These are phyloP conservation scores for Arthrobotrys musiformis DNA, from an alignment of 2,329 filamentous ascomycete species.

Conservation along the genomic window DNA sequence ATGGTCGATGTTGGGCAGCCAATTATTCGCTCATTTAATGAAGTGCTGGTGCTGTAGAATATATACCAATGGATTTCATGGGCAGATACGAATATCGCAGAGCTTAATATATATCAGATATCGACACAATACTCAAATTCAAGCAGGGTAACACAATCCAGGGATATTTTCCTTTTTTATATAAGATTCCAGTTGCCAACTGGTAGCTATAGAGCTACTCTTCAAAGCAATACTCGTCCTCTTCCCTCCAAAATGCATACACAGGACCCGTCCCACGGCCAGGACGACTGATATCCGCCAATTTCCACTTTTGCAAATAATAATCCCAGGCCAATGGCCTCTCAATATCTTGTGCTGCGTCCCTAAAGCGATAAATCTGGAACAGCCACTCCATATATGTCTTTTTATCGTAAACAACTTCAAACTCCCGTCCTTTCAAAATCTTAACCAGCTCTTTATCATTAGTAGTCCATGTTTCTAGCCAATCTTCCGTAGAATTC, in stretches of 20 bases:
- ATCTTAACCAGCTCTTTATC: neutral
- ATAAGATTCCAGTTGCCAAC: too few species aligned
- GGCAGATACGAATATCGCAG: too few species aligned
- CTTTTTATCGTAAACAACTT: neutral
- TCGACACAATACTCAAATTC: too few species aligned
- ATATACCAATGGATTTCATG: too few species aligned
- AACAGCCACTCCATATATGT: neutral
- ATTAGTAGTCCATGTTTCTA: neutral
- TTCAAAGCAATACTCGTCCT: conserved; percentile 3
- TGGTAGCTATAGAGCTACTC: neutral
- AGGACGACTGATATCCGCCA: neutral
- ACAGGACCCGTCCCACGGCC: too few species aligned
- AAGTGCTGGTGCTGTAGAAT: too few species aligned
- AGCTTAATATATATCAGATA: too few species aligned
- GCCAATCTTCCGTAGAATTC: neutral
- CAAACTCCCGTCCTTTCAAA: neutral
- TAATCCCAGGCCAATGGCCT: neutral
- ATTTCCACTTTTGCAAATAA: neutral
- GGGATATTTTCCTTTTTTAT: too few species aligned
- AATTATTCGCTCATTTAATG: too few species aligned
- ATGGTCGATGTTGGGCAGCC: too few species aligned
- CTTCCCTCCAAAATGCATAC: neutral
- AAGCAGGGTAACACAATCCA: too few species aligned
- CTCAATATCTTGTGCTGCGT: too few species aligned
- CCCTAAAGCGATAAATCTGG: neutral